Evolutionary conservation across 225 moss, liverwort and hornwort species (phyloP), one percentile per base, ranked within the genome.

Genomic region (Rhytidiadelphus loreus): DNA sequence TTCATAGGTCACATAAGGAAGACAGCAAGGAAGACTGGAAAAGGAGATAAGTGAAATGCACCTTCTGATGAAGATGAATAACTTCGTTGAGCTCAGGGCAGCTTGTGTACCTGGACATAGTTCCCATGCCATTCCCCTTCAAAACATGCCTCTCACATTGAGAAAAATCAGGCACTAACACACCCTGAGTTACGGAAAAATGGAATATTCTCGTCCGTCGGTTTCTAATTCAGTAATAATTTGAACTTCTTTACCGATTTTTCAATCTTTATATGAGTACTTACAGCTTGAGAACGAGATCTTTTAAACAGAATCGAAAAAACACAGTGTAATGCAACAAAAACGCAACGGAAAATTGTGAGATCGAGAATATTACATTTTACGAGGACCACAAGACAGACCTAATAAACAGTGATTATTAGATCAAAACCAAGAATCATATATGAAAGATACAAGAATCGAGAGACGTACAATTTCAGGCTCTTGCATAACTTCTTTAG

Each of bases 51-150:
- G 32, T 50, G 50, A 29, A 72, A 46, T 80, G 33, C 92, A 97
- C 98, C 95, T 98, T 98, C n/a, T 98, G 98, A 87, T 98, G 98
- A 64, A 98, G 95, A 77, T 97, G 95, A 62, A 98, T 81, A 69
- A 98, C 91, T 48, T 96, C 89, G 56, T 98, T 98, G 56, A 98
- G 95, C 85, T 96, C 95, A 55, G 96, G 96, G 74, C 97, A 98
- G 81, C 96, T 96, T 5, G 96, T 92, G 82, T 96, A 98, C 92
- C 96, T 98, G 83, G 57, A 90, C 18, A 23, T 46, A 84, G 71
- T 82, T 50, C 86, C 83, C 71, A 89, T 7, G 39, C 29, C 23
- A 83, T 50, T 60, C 64, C 39, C 39, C 33, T 80, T 79, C 58
- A 83, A 77, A 86, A 69, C 39, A 74, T 48, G n/a, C 18, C 50